Conservation (phyloP, 2,329 filamentous ascomycete genomes). For the Clarireedia sp. region DNA sequence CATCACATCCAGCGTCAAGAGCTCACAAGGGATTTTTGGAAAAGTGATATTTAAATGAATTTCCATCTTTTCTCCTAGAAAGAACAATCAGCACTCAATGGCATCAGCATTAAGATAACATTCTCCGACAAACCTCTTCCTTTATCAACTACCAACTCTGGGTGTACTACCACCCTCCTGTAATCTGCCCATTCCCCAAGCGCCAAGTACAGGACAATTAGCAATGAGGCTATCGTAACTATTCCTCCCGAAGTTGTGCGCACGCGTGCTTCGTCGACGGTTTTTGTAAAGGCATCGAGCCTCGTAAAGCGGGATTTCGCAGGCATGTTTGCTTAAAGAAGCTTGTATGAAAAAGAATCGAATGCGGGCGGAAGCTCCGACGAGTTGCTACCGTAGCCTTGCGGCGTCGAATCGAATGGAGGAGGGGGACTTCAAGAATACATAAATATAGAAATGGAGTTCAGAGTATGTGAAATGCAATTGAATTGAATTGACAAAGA, state of each 20-base stretch:
- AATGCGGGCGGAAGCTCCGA: not conserved
- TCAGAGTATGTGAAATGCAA: not conserved
- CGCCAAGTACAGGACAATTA: slow-evolving; percentile 80
- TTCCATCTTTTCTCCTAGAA: slow-evolving; percentile 91
- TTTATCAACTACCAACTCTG: slow-evolving; percentile 94
- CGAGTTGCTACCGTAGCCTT: slow-evolving; percentile 13
- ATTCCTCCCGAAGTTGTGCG: slow-evolving; percentile 93
- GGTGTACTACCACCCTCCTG: slow-evolving; percentile 73
- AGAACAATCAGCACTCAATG: not conserved
- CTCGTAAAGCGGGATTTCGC: slow-evolving; percentile 88
- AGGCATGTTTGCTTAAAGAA: slow-evolving; percentile 51
- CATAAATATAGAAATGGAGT: slow-evolving; percentile 16
- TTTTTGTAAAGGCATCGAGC: slow-evolving; percentile 98
- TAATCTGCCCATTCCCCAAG: slow-evolving; percentile 98
- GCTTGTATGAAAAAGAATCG: not conserved
- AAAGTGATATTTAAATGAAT: slow-evolving; percentile 98
- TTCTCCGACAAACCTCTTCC: slow-evolving; percentile 61
- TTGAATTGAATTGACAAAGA: not conserved
- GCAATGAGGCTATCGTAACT: slow-evolving; percentile 82
- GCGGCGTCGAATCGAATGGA: slow-evolving; percentile 12
- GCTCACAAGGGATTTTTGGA: slow-evolving; percentile 85
- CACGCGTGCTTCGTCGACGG: slow-evolving; percentile 93
- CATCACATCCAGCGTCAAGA: slow-evolving; percentile 97
- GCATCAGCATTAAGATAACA: not conserved
- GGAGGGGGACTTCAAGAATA: slow-evolving; percentile 16